These are phyloP conservation scores for Silene coronaria DNA, from an alignment of 179 eudicot genomes.

Conservation along the genomic window DNA sequence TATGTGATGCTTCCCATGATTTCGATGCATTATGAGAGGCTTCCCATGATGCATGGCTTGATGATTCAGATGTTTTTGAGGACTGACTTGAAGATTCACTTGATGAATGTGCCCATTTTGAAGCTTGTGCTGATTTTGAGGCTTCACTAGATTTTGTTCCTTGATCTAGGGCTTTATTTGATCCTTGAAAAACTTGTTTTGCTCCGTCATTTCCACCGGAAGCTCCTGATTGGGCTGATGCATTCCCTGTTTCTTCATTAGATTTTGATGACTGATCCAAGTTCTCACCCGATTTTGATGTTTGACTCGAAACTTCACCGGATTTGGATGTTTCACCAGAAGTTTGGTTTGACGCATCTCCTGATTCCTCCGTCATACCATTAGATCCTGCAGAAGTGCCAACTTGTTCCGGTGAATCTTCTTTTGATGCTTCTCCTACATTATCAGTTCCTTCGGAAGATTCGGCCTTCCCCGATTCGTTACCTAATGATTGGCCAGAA, in stretches of 20 bases:
- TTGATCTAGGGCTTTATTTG: neutral
- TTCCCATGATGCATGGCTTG: neutral
- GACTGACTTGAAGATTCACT: neutral
- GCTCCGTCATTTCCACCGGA: neutral
- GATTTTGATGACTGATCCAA: neutral
- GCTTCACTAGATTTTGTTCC: neutral
- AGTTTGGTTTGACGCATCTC: neutral
- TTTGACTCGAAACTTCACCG: neutral
- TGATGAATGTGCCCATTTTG: slow-evolving; percentile 6
- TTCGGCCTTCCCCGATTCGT: no score
- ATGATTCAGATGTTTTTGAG: neutral
- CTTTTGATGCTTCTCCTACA: slow-evolving; percentile 2
- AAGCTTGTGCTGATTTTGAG: neutral
- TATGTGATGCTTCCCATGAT: neutral
- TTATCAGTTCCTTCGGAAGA: no score
- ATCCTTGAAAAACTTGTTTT: no score
- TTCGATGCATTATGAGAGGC: no score
- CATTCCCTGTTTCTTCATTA: neutral
- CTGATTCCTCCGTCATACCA: neutral
- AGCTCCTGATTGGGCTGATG: neutral
- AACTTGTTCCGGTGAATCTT: neutral
- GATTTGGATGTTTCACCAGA: neutral
- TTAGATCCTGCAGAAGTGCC: neutral
- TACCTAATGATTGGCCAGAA: neutral
- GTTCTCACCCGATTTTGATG: neutral